phyloP scores from a whole-genome alignment of 2,329 filamentous ascomycete species.

The Elsinoe batatas region DNA sequence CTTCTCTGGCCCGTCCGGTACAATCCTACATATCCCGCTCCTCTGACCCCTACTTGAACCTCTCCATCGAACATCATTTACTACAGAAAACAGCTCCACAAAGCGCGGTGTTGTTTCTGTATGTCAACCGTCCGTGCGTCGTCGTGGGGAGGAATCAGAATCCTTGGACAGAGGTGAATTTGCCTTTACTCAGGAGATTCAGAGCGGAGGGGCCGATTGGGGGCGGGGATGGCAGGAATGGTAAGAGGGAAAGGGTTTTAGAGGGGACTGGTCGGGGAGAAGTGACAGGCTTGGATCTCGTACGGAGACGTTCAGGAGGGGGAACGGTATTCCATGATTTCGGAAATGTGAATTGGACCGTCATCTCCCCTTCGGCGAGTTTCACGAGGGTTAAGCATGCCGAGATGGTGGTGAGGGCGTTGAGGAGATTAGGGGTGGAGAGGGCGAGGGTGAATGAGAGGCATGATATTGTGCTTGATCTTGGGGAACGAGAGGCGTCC shows the following conservation, averaged over 20 bases:
- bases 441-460: conserved; percentile 71
- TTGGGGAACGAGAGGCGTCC: conserved; percentile 22
- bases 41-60: conserved; percentile 73
- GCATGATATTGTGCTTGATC: conserved; percentile 81
- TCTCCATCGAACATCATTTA: conserved; percentile 87
- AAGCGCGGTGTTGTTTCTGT: conserved; percentile 74
- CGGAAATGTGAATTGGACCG: conserved; percentile 91
- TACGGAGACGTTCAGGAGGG: conserved; percentile 78
- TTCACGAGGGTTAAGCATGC: conserved; percentile 85
- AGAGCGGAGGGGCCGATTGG: background rate
- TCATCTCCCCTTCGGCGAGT: conserved; percentile 65
- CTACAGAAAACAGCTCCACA: conserved; percentile 62
- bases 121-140: conserved; percentile 76
- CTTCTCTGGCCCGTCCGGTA: conserved; percentile 19
- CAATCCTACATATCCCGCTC: conserved; percentile 44
- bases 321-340: conserved; percentile 89
- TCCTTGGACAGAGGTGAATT: conserved; percentile 85
- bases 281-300: conserved; percentile 45
- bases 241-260: background rate
- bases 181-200: conserved; percentile 45
- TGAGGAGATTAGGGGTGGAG: conserved; percentile 49
- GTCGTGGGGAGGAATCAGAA: conserved; percentile 96
- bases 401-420: conserved; percentile 81
- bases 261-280: background rate
- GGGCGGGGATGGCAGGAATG: conserved; percentile 12